These are phyloP conservation scores for Thielaviopsis populi DNA, from an alignment of 2,329 filamentous ascomycete genomes.

Conservation along the genomic window DNA sequence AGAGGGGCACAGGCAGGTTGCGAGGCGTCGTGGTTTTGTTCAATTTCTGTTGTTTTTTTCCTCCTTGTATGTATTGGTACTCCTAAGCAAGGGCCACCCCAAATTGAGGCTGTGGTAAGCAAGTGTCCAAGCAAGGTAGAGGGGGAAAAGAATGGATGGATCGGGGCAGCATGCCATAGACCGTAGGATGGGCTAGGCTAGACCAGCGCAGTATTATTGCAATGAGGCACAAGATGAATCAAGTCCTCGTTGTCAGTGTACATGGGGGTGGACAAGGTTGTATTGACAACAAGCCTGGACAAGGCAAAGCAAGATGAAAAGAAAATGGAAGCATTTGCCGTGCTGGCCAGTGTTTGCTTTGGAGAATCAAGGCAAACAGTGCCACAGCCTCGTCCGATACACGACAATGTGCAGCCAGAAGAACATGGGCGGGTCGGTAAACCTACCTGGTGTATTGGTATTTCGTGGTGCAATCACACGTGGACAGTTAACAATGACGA, in stretches of 20 bases:
- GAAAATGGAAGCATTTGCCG: constrained; percentile 4
- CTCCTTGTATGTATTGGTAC: not conserved
- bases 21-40: not conserved
- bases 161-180: not conserved
- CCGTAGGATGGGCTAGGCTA: not conserved
- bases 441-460: not conserved
- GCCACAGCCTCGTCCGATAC: not conserved
- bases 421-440: not conserved
- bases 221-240: not conserved
- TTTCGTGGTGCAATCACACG: not conserved
- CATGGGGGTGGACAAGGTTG: not conserved
- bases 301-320: not conserved
- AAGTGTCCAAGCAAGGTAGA: not conserved
- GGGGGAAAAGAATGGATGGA: not conserved
- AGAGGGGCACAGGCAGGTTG: not conserved
- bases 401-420: not conserved
- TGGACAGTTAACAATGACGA: not conserved
- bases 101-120: constrained; percentile 1
- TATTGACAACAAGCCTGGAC: not conserved
- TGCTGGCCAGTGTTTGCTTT: not conserved
- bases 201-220: not conserved
- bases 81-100: not conserved
- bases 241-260: not conserved
- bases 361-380: not conserved
- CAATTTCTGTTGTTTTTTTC: not conserved